Evolutionary conservation across 495 filamentous ascomycete genomes (phyloP), one percentile per base, ranked within the genome.

Genomic region (Penicillium bialowiezense): DNA sequence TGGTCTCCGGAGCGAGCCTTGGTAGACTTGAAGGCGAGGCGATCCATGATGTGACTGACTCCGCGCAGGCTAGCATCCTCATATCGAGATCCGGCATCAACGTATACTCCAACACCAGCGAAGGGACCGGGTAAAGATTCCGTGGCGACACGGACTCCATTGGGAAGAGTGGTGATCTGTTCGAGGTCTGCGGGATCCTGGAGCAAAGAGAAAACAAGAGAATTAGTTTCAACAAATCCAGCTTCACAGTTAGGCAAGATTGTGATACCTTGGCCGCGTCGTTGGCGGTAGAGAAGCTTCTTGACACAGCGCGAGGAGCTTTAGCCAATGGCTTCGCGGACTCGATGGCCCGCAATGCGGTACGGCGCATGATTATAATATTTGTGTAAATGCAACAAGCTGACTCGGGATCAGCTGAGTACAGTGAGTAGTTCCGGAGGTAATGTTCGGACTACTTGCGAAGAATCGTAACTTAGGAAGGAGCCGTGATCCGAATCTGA

Each of bases 91-190:
- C 93, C 93, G 29, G 91, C 91, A 68, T 97, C 92, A 69, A 99
- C 83, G 70, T 96, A 99, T 23, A 99, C 91, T 42, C 93, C 93
- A 20, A 99, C 83, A 40, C 90, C 93, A 7, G 92, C 88, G 70
- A 99, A 99, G 61, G 90, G 89, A 29, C 95, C 93, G 3, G 95
- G 93, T 15, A 97, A 79, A 47, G 93, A 91, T 62, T 99, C 93
- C 36, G 92, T 95, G 14, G 93, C 93, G 41, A 99, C 90, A 32
- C 93, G 88, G 47, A 97, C 69, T 60, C 93, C 93, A 81, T 99
- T 99, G 41, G 91, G 76, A 20, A 99, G 83, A 7, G 84, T 90
- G 26, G 91, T 95, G 55, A 97, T 85, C 59, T 85, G 77, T 70
- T 97, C 91, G 56, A 95, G 80, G 51, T 95, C 88, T 23, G 82